A percentile compares a stretch with the other conserved stretches of the same genome.
These are phyloP conservation scores for Blastocystis sp. DNA, from an alignment of 352 stramenopile genomes.

Conservation along the genomic window DNA sequence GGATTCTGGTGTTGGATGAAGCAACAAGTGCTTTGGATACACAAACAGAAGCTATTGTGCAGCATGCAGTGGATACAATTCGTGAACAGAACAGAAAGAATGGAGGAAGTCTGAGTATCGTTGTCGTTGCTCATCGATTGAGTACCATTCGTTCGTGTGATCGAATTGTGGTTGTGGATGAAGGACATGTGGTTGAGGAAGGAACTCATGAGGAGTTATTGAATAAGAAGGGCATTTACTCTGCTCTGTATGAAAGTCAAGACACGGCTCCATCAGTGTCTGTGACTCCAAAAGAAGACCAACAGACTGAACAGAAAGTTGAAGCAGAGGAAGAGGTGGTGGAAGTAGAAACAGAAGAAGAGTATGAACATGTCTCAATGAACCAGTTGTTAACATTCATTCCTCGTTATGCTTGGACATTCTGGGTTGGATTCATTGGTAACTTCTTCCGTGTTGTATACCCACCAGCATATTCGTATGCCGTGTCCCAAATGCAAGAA, in stretches of 20 bases:
- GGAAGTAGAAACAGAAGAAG: neutral
- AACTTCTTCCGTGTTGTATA: neutral
- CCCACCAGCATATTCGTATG: neutral
- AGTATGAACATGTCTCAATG: neutral
- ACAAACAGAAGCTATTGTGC: conserved; percentile 74
- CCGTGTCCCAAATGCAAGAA: neutral
- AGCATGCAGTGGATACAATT: conserved; percentile 71
- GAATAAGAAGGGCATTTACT: conserved; percentile 70
- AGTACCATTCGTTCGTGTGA: too few species aligned
- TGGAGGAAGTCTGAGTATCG: too few species aligned
- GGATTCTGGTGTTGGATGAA: conserved; percentile 80
- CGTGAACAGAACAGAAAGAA: conserved; percentile 66
- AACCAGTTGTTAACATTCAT: neutral
- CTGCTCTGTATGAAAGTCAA: conserved; percentile 68
- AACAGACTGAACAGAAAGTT: neutral
- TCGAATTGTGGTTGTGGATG: conserved; percentile 83
- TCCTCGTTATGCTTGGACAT: neutral
- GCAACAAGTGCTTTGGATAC: conserved; percentile 75
- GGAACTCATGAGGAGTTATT: conserved; percentile 84
- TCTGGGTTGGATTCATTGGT: conserved; percentile 14
- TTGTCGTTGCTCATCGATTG: too few species aligned
- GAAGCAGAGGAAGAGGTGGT: neutral
- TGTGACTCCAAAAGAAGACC: neutral
- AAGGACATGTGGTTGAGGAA: conserved; percentile 80
- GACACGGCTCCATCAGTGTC: neutral